These are phyloP conservation scores for Jacaranda copaia DNA, from an alignment of 257 asterid genomes.

Conservation along the genomic window DNA sequence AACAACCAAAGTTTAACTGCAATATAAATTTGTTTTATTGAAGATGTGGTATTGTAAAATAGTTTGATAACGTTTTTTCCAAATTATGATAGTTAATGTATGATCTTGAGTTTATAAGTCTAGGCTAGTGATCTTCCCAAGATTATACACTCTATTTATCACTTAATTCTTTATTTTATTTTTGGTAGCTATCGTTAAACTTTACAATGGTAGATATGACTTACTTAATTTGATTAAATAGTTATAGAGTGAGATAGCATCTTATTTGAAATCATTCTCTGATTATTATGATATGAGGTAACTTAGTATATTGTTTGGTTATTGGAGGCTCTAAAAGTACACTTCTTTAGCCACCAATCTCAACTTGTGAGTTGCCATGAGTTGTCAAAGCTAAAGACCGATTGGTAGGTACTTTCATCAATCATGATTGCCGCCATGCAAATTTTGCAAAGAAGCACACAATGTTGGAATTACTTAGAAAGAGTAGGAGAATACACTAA, in stretches of 20 bases:
- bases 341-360: constrained; percentile 91
- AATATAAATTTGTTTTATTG: neutral
- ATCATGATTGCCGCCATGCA: constrained; percentile 87
- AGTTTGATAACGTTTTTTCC: too few relatives aligned
- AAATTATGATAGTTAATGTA: constrained; percentile 11
- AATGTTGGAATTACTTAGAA: constrained; percentile 61
- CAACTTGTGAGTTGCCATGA: constrained; percentile 78
- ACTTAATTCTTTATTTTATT: constrained; percentile 82
- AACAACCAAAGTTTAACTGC: constrained; percentile 8
- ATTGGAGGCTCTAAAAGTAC: constrained; percentile 91
- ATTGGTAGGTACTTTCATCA: constrained; percentile 90
- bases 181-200: constrained; percentile 57
- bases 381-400: constrained; percentile 85
- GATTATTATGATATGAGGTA: neutral
- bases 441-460: constrained; percentile 91
- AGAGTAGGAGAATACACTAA: constrained; percentile 94
- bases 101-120: constrained; percentile 34
- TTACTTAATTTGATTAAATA: neutral
- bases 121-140: constrained; percentile 97
- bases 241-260: neutral
- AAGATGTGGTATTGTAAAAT: neutral
- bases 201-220: neutral
- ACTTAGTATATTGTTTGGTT: constrained; percentile 26
- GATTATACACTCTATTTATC: constrained; percentile 83
- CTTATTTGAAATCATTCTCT: neutral